A percentile compares a stretch with the other conserved stretches of the same genome.
Conservation (phyloP, 306 rosid species). For the Fagus sylvatica region DNA sequence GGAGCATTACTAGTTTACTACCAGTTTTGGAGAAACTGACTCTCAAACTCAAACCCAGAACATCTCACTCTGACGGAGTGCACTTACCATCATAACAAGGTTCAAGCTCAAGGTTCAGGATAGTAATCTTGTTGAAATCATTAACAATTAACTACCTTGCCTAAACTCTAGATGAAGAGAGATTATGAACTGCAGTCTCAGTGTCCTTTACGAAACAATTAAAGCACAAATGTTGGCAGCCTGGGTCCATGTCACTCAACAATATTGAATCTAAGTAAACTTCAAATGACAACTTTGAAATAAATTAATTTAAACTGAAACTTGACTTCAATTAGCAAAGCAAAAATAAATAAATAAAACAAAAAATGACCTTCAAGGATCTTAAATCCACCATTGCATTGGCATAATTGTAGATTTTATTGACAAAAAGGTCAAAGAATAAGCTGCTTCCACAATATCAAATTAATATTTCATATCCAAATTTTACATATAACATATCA, state of each 20-base stretch:
- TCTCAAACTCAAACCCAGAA: too few relatives aligned
- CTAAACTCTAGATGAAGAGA: slow-evolving; percentile 38
- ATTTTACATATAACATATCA: too few relatives aligned
- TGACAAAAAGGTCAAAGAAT: slow-evolving; percentile 71
- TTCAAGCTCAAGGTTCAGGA: neutral
- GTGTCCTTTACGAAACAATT: slow-evolving; percentile 59
- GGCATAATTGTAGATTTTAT: slow-evolving; percentile 45
- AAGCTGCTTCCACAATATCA: slow-evolving; percentile 64
- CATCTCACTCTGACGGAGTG: too few relatives aligned
- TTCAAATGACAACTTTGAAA: neutral
- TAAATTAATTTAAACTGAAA: neutral
- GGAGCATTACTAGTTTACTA: too few relatives aligned
- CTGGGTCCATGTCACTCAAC: slow-evolving; percentile 14
- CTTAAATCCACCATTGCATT: slow-evolving; percentile 45
- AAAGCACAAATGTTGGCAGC: slow-evolving; percentile 54
- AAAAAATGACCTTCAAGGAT: slow-evolving; percentile 40
- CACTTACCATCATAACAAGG: too few relatives aligned
- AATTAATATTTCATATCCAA: slow-evolving; percentile 1
- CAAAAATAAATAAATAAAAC: neutral
- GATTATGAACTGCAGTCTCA: slow-evolving; percentile 34
- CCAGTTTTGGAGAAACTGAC: too few relatives aligned
- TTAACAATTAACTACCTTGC: slow-evolving; percentile 32
- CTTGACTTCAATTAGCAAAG: neutral
- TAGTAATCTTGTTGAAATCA: neutral
- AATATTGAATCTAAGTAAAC: slow-evolving; percentile 9